phyloP scores from a whole-genome alignment of 2,329 filamentous ascomycete species.

The Clonostachys rosea region DNA sequence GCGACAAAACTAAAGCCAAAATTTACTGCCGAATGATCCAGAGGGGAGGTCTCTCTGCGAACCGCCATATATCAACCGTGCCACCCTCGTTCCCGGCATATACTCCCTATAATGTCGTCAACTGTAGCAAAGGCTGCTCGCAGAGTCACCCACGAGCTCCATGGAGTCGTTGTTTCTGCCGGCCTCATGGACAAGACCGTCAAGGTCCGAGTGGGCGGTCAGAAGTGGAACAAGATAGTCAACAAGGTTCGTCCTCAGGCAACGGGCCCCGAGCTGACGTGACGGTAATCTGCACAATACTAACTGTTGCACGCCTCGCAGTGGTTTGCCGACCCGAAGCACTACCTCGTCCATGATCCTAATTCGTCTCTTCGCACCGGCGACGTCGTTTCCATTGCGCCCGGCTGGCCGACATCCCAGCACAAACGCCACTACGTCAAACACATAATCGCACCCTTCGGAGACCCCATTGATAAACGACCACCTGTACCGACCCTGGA shows the following conservation, averaged over 20 bases:
- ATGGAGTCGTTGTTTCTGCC: conserved; percentile 71
- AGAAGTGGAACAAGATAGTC: conserved; percentile 68
- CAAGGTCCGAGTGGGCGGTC: conserved; percentile 68
- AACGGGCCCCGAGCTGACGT: background rate
- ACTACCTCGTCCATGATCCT: conserved; percentile 75
- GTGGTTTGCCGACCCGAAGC: conserved; percentile 57
- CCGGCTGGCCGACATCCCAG: conserved; percentile 61
- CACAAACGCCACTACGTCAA: conserved; percentile 71
- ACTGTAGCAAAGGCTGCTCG: conserved; percentile 33
- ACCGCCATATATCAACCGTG: no score
- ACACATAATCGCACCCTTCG: conserved; percentile 66
- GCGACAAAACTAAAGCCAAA: no score
- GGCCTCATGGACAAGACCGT: conserved; percentile 76
- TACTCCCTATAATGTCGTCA: conserved; percentile 25
- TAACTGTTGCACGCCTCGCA: conserved; percentile 34
- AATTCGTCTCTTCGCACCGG: conserved; percentile 67
- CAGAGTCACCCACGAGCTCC: conserved; percentile 44
- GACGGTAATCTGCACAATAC: background rate
- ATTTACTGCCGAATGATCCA: no score
- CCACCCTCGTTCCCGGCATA: no score
- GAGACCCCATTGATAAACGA: conserved; percentile 57
- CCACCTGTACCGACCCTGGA: conserved; percentile 61
- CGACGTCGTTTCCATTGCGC: conserved; percentile 68
- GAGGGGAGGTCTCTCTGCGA: no score
- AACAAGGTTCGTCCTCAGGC: conserved; percentile 55